Conservation (phyloP, 2,329 filamentous ascomycete genomes). For the Clonostachys solani region DNA sequence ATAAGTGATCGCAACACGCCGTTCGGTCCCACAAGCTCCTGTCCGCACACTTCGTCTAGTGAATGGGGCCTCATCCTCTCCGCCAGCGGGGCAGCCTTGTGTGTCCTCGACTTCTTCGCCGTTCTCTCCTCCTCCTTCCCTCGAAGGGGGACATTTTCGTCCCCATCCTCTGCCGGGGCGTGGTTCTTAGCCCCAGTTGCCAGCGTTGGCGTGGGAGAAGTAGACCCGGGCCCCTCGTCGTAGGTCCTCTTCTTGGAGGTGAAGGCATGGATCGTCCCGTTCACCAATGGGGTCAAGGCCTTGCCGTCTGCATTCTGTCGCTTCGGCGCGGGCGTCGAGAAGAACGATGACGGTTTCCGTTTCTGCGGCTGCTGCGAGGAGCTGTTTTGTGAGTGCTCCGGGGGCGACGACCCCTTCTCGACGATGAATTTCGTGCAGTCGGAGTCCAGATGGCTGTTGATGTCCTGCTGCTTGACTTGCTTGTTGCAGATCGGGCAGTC, state of each 20-base stretch:
- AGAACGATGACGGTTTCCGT: constrained; percentile 53
- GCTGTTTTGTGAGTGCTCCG: constrained; percentile 18
- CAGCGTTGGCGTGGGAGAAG: neutral
- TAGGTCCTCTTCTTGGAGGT: constrained; percentile 45
- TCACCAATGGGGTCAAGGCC: constrained; percentile 23
- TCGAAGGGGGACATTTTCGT: constrained; percentile 2
- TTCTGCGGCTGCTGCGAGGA: constrained; percentile 39
- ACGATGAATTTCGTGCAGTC: constrained; percentile 67
- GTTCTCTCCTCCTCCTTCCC: constrained; percentile 2
- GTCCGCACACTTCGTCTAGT: constrained; percentile 83
- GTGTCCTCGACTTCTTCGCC: constrained; percentile 64
- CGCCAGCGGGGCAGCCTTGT: constrained; percentile 76
- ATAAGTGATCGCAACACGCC: constrained; percentile 88
- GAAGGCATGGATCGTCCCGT: constrained; percentile 19
- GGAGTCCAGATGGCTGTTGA: constrained; percentile 90
- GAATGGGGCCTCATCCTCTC: constrained; percentile 87
- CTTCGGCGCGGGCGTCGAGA: constrained; percentile 57
- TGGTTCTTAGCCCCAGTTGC: constrained; percentile 3
- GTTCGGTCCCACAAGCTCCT: constrained; percentile 80
- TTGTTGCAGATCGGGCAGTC: constrained; percentile 80
- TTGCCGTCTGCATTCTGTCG: constrained; percentile 29
- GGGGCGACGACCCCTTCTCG: constrained; percentile 33
- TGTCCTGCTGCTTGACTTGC: constrained; percentile 65
- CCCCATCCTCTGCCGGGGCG: constrained; percentile 1
- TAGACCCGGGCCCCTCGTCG: constrained; percentile 46